Percentiles rank a stretch among this genome's conserved stretches.
Conservation (phyloP, 345 rosid species). For the Nephelium lappaceum region DNA sequence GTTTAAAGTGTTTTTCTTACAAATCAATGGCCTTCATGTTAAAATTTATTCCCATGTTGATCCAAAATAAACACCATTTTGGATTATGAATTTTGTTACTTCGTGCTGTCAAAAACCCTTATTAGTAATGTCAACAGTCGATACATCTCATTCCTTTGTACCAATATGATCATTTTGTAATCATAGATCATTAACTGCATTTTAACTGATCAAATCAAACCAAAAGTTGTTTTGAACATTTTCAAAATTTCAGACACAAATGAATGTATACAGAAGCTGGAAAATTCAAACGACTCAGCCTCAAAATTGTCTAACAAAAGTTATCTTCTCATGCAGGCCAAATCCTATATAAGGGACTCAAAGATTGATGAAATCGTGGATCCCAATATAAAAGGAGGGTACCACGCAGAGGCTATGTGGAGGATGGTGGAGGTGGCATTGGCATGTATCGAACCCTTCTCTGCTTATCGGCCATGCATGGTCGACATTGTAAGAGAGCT, state of each 20-base stretch:
- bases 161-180: background rate
- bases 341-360: conserved; percentile 60
- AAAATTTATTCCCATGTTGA: background rate
- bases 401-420: conserved; percentile 83
- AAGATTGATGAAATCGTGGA: conserved; percentile 75
- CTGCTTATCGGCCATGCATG: conserved; percentile 65
- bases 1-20: background rate
- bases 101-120: background rate
- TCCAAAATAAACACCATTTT: background rate
- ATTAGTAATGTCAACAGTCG: background rate
- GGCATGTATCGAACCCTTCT: conserved; percentile 65
- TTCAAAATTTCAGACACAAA: no score
- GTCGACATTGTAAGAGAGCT: conserved; percentile 64
- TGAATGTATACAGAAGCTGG: background rate
- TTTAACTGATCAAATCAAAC: no score
- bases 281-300: background rate
- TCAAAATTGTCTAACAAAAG: conserved; percentile 12
- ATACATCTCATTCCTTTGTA: background rate
- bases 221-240: no score
- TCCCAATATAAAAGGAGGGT: conserved; percentile 61
- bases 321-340: conserved; percentile 47
- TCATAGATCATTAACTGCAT: background rate
- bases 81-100: background rate
- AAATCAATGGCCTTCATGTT: background rate
- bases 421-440: conserved; percentile 73